Conservation (phyloP, 495 filamentous ascomycete species). For the Daldinia concentrica region DNA sequence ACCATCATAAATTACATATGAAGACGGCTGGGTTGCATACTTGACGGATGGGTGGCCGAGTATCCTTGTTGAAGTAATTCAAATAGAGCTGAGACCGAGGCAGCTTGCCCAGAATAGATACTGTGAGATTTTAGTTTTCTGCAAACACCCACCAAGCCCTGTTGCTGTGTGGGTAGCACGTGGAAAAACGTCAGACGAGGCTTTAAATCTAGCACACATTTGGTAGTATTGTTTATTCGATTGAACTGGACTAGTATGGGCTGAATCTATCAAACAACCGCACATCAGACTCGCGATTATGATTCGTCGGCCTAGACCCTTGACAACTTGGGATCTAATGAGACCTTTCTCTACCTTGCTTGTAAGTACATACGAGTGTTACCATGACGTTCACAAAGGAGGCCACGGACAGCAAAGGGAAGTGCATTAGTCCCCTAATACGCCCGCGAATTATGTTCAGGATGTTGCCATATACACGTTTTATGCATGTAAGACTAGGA, state of each 20-base stretch:
- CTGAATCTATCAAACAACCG: constrained; percentile 19
- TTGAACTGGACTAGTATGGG: constrained; percentile 4
- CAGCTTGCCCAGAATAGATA: constrained; percentile 13
- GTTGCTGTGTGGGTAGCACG: constrained; percentile 2
- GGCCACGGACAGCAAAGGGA: neutral
- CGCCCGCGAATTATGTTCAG: constrained; percentile 27
- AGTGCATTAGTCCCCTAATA: constrained; percentile 20
- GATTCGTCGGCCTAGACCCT: constrained; percentile 15
- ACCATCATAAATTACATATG: constrained; percentile 15
- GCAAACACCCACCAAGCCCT: neutral
- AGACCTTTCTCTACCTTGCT: constrained; percentile 1
- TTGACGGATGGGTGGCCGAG: neutral
- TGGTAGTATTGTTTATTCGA: constrained; percentile 12
- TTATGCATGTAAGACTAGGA: constrained; percentile 30
- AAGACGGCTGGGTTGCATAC: neutral
- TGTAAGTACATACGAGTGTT: constrained; percentile 16
- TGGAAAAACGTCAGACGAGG: constrained; percentile 22
- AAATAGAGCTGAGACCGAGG: constrained; percentile 26
- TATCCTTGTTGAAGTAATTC: neutral
- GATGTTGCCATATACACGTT: constrained; percentile 32
- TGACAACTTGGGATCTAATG: neutral
- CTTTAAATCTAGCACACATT: constrained; percentile 7
- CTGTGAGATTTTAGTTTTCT: constrained; percentile 24
- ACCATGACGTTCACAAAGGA: constrained; percentile 8
- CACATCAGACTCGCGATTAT: neutral